Evolutionary conservation across 2,329 filamentous ascomycete species (phyloP).

Genomic region (Ophiosphaerella herpotricha): DNA sequence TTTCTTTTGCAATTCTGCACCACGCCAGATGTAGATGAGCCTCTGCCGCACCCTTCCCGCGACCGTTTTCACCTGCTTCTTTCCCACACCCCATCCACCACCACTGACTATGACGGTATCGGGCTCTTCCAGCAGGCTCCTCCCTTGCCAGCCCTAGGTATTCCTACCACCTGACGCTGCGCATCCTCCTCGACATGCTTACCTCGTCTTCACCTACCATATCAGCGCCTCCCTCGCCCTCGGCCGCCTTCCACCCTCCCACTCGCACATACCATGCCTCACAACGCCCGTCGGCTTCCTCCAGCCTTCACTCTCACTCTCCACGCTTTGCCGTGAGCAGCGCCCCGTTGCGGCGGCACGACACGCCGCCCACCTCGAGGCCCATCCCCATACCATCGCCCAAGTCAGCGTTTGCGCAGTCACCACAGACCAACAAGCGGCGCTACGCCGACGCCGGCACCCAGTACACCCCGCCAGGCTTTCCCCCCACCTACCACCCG

Average conservation of each 20-base stretch:
- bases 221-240: conserved; percentile 44
- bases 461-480: conserved; percentile 59
- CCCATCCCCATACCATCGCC: conserved; percentile 31
- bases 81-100: conserved; percentile 13
- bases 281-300: conserved; percentile 37
- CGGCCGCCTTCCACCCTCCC: conserved; percentile 40
- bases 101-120: conserved; percentile 21
- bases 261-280: conserved; percentile 39
- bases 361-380: conserved; percentile 30
- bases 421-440: conserved; percentile 35
- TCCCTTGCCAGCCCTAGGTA: conserved; percentile 11
- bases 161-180: not conserved
- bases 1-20: conserved; percentile 8
- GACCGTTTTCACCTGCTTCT: conserved; percentile 2
- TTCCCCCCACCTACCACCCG: conserved; percentile 49
- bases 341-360: conserved; percentile 32
- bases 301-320: conserved; percentile 33
- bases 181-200: conserved; percentile 34
- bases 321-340: conserved; percentile 42
- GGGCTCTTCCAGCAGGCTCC: conserved; percentile 14
- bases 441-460: conserved; percentile 57
- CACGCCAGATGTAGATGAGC: conserved; percentile 9
- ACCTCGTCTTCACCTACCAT: conserved; percentile 44
- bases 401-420: conserved; percentile 24
- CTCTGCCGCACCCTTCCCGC: conserved; percentile 15